These are phyloP conservation scores for Gomphus sp. DNA, from an alignment of 1,284 basidiomycete species.

Conservation along the genomic window DNA sequence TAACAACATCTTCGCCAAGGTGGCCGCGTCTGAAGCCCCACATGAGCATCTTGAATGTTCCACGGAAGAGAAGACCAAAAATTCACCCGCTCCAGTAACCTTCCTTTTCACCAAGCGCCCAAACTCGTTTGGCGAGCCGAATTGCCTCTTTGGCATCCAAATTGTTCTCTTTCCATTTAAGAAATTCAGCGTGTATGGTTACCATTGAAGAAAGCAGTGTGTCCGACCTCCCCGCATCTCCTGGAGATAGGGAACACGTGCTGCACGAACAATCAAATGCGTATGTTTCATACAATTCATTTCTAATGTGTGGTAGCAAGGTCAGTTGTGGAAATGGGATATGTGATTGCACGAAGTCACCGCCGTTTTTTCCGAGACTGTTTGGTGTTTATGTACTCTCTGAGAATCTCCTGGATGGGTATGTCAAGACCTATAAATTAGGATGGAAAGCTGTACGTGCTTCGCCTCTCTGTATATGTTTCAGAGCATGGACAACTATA, in stretches of 20 bases:
- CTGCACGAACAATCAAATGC: slow-evolving; percentile 49
- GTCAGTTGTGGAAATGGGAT: not conserved
- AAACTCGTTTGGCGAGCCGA: slow-evolving; percentile 37
- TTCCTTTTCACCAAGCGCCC: slow-evolving; percentile 46
- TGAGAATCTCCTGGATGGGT: slow-evolving; percentile 44
- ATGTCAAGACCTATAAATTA: slow-evolving; percentile 1
- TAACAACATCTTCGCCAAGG: slow-evolving; percentile 48
- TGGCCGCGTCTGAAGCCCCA: slow-evolving; percentile 29
- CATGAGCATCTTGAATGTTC: not conserved
- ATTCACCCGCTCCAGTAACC: slow-evolving; percentile 44
- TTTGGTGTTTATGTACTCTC: slow-evolving; percentile 49
- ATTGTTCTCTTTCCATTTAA: slow-evolving; percentile 33
- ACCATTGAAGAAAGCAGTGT: slow-evolving; percentile 35
- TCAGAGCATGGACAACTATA: slow-evolving; percentile 48
- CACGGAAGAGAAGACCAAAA: not conserved
- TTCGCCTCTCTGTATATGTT: slow-evolving; percentile 39
- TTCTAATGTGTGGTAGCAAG: slow-evolving; percentile 22
- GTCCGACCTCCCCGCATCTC: slow-evolving; percentile 42
- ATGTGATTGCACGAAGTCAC: slow-evolving; percentile 21
- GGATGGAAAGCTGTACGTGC: slow-evolving; percentile 21
- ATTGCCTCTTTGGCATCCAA: slow-evolving; percentile 42
- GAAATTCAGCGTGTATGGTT: slow-evolving; percentile 31
- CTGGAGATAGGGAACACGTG: slow-evolving; percentile 42
- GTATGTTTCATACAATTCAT: slow-evolving; percentile 37
- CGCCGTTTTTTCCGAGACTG: slow-evolving; percentile 38